These are phyloP conservation scores for Talaromyces adpressus DNA, from an alignment of 495 filamentous ascomycete species.

Conservation along the genomic window DNA sequence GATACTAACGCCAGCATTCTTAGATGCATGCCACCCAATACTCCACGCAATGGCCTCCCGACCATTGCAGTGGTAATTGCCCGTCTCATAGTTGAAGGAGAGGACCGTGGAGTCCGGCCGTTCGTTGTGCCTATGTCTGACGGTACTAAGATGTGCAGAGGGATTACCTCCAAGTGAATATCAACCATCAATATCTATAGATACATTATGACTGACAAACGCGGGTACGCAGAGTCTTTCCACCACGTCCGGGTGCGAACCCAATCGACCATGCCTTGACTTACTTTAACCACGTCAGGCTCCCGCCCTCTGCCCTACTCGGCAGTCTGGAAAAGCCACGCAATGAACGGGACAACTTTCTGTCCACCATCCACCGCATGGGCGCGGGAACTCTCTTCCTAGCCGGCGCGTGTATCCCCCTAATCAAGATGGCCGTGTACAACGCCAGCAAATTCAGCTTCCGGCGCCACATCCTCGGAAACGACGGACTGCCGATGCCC, in stretches of 20 bases:
- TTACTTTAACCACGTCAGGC: constrained; percentile 24
- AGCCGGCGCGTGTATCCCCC: constrained; percentile 15
- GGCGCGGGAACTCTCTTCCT: constrained; percentile 20
- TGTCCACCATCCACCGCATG: constrained; percentile 19
- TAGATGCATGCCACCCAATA: constrained; percentile 27
- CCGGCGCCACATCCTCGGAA: constrained; percentile 14
- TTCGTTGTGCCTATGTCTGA: constrained; percentile 26
- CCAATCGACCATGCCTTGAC: constrained; percentile 30
- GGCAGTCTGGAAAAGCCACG: constrained; percentile 13
- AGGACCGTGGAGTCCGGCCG: constrained; percentile 24
- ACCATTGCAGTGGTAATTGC: constrained; percentile 27
- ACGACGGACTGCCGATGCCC: constrained; percentile 12
- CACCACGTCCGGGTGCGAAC: constrained; percentile 19
- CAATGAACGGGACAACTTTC: constrained; percentile 18
- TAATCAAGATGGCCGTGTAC: constrained; percentile 15
- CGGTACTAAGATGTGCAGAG: constrained; percentile 22
- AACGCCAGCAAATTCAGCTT: constrained; percentile 21
- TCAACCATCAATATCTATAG: constrained; percentile 5
- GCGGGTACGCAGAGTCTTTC: constrained; percentile 6
- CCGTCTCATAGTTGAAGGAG: constrained; percentile 20
- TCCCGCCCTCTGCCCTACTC: constrained; percentile 21
- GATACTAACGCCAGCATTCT: not conserved
- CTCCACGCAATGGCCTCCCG: constrained; percentile 19
- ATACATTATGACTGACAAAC: constrained; percentile 9
- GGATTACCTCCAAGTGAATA: constrained; percentile 19